A percentile compares a stretch with the other conserved stretches of the same genome.
Conservation (phyloP, 108 stramenopile species). For the Cyclotella cryptica region DNA sequence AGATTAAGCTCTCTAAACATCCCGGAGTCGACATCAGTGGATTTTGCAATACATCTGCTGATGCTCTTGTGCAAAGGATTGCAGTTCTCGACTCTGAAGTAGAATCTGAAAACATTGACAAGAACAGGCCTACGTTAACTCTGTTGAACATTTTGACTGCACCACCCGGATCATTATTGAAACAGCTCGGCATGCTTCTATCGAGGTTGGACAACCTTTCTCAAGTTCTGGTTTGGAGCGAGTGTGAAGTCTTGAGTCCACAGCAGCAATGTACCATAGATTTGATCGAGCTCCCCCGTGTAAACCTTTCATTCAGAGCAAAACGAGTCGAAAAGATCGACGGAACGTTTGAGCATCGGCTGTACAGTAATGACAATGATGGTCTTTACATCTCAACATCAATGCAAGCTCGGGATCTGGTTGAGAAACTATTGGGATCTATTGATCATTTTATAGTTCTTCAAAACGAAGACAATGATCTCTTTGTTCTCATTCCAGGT, state of each 20-base stretch:
- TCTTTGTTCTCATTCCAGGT: conserved; percentile 95
- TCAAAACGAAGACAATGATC: conserved; percentile 94
- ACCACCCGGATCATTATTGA: conserved; percentile 85
- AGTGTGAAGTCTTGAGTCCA: conserved; percentile 66
- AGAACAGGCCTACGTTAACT: conserved; percentile 65
- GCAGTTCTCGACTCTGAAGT: conserved; percentile 69
- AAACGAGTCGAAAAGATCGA: conserved; percentile 74
- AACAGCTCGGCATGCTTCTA: conserved; percentile 89
- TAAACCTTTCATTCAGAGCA: conserved; percentile 93
- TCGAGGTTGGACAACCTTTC: conserved; percentile 93
- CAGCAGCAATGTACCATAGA: conserved; percentile 85
- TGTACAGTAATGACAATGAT: conserved; percentile 95
- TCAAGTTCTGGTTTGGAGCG: conserved; percentile 96
- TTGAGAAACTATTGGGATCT: conserved; percentile 81
- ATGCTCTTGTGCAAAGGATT: conserved; percentile 83
- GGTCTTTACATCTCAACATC: conserved; percentile 94
- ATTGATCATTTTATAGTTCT: conserved; percentile 94
- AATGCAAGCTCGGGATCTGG: conserved; percentile 78
- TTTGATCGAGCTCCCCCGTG: conserved; percentile 94
- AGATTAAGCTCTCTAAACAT: conserved; percentile 76
- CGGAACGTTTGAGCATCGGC: conserved; percentile 74
- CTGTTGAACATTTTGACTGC: conserved; percentile 92
- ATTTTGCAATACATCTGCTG: conserved; percentile 89
- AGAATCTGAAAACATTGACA: conserved; percentile 59
- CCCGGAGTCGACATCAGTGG: conserved; percentile 83